phyloP scores from a whole-genome alignment of 75 land plant genomes.

The Gnetum montanum region DNA sequence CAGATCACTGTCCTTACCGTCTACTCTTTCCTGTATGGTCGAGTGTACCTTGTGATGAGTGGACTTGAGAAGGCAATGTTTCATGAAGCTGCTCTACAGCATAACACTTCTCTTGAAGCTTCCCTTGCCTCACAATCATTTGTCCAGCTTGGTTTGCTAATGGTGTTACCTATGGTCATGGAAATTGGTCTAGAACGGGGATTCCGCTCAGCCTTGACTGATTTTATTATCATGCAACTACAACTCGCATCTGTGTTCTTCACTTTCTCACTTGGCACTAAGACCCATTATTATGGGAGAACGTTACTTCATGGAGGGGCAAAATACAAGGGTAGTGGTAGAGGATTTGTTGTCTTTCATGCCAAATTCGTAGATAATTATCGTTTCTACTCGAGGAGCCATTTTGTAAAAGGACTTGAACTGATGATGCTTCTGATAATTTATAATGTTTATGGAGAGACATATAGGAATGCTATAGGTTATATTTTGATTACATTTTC shows the following conservation, averaged over 20 bases:
- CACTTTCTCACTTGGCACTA: slow-evolving; percentile 89
- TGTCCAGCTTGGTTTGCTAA: slow-evolving; percentile 83
- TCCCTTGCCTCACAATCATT: slow-evolving; percentile 89
- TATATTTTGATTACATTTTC: slow-evolving; percentile 65
- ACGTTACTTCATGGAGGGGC: slow-evolving; percentile 92
- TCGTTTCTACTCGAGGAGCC: slow-evolving; percentile 74
- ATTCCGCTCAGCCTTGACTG: slow-evolving; percentile 68
- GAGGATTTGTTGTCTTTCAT: slow-evolving; percentile 92
- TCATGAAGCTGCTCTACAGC: slow-evolving; percentile 24
- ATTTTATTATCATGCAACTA: slow-evolving; percentile 86
- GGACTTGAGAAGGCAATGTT: slow-evolving; percentile 58
- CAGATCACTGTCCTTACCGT: slow-evolving; percentile 79
- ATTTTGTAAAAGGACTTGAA: slow-evolving; percentile 87
- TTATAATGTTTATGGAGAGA: slow-evolving; percentile 44
- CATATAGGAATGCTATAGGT: slow-evolving; percentile 40
- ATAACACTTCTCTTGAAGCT: slow-evolving; percentile 55
- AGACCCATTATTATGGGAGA: slow-evolving; percentile 78
- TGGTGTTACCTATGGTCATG: slow-evolving; percentile 95
- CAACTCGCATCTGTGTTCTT: slow-evolving; percentile 89
- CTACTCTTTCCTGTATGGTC: slow-evolving; percentile 86
- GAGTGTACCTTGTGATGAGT: slow-evolving; percentile 78
- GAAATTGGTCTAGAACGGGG: slow-evolving; percentile 90
- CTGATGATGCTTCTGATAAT: slow-evolving; percentile 57
- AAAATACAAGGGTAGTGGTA: slow-evolving; percentile 76
- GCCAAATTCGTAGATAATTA: slow-evolving; percentile 91